A percentile compares a stretch with the other conserved stretches of the same genome.
These are phyloP conservation scores for Moringa oleifera DNA, from an alignment of 345 rosid species.

Conservation along the genomic window DNA sequence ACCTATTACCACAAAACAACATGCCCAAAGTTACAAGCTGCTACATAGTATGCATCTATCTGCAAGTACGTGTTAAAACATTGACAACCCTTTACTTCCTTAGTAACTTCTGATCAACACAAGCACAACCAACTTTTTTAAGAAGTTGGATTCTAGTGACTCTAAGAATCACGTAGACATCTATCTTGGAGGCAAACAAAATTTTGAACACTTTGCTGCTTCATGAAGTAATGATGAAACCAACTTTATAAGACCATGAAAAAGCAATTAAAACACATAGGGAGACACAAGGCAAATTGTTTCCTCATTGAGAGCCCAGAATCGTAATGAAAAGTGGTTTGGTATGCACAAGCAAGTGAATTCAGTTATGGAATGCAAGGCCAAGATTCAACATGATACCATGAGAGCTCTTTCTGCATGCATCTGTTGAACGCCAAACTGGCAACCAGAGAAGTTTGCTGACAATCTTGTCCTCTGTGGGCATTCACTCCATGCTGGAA, in stretches of 20 bases:
- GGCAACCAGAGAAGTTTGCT: conserved; percentile 35
- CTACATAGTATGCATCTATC: background rate
- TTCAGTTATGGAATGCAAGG: conserved; percentile 7
- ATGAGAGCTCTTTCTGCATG: conserved; percentile 45
- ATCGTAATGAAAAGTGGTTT: background rate
- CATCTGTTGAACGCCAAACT: conserved; percentile 34
- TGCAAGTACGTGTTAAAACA: background rate
- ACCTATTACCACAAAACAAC: background rate
- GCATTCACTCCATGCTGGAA: conserved; percentile 28
- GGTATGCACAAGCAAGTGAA: background rate
- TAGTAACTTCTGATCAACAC: background rate
- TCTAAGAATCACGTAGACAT: background rate
- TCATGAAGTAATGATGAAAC: background rate
- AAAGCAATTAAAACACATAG: background rate
- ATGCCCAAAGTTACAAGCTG: background rate
- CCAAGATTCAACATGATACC: conserved; percentile 35
- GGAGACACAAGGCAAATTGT: background rate
- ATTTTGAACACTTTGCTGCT: background rate
- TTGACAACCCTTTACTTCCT: background rate
- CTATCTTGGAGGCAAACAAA: background rate
- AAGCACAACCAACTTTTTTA: background rate
- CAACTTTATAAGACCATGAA: background rate
- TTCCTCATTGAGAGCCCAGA: background rate
- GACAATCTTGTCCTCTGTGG: conserved; percentile 28
- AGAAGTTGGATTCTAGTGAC: background rate